Base-by-base conservation (phyloP, 1,284 basidiomycete genomes). In the Coniophora puteana region DNA sequence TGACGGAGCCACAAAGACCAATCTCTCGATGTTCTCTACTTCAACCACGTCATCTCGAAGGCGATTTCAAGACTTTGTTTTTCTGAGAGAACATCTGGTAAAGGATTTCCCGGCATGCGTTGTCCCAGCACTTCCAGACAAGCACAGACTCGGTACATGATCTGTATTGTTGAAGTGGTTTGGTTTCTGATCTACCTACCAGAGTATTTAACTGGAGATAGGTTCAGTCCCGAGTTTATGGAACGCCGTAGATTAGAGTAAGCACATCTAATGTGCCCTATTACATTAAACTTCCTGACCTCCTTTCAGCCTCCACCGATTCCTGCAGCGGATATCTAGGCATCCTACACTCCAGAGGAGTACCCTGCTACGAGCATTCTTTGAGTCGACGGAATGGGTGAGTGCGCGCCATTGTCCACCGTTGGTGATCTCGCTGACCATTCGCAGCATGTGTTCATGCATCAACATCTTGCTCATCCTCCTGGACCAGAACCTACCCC, bases 381-480 rank as follows among this genome's bases (percentile, higher is more conserved):
- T 99, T 42, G 91, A 93, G 60, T 96, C 93, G 10, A 88, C 88
- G 28, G 94, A 99, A 91, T 99, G 95, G 95, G 93, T 94, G 59
- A 46, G 80, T 59, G 37, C 22, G 10, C 35, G 13, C 30, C 18
- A 32, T 25, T 30, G 30, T 32, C 30, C 34, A 43, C 16, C 36
- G 49, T 24, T 22, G 12, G 12, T 27, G 14, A 43, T 49, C 20
- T 46, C 32, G 40, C 40, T 40, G 25, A 37, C 26, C 20, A n/a
- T 39, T 38, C 36, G 30, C 51, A 94, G 91, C 86, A 90, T 55
- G 92, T 96, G n/a, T 82, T 86, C 53, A 96, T 94, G 88, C 92
- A 96, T 62, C 88, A 91, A 57, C 90, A 95, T 54, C 72, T 90
- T 39, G 89, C 91, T 5, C 89, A 93, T 56, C 92, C 91, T 2